A percentile compares a stretch with the other conserved stretches of the same genome.
These are phyloP conservation scores for Incumbomyces delicatus DNA, from an alignment of 2,329 filamentous ascomycete genomes.

Conservation along the genomic window DNA sequence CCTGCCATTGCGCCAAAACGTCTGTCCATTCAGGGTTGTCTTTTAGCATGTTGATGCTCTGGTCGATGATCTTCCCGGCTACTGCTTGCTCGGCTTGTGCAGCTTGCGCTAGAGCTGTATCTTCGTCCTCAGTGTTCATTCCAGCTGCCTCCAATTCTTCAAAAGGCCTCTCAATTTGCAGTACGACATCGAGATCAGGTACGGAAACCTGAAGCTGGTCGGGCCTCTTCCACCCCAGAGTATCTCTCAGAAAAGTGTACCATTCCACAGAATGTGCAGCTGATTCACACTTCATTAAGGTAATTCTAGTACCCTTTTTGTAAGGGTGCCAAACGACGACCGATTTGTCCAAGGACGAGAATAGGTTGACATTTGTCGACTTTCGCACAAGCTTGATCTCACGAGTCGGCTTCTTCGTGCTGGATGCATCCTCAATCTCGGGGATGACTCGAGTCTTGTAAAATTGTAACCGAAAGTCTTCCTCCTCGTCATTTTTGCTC, in stretches of 20 bases:
- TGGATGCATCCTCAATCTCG: conserved; percentile 42
- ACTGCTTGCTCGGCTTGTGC: conserved; percentile 43
- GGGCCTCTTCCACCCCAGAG: conserved; percentile 49
- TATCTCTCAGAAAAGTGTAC: conserved; percentile 55
- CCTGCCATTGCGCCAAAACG: conserved; percentile 50
- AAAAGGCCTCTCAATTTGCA: conserved; percentile 53
- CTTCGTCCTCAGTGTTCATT: conserved; percentile 28
- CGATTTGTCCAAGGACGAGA: conserved; percentile 58
- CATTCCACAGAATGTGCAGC: conserved; percentile 55
- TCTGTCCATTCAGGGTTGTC: conserved; percentile 49
- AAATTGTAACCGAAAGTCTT: conserved; percentile 48
- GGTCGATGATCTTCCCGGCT: conserved; percentile 46
- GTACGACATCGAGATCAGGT: conserved; percentile 51
- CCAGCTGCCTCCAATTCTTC: conserved; percentile 37
- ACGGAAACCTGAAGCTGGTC: conserved; percentile 51
- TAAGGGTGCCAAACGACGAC: conserved; percentile 52
- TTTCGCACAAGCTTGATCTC: conserved; percentile 48
- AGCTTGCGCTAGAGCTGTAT: conserved; percentile 29
- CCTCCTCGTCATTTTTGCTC: conserved; percentile 40
- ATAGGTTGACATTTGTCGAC: conserved; percentile 50
- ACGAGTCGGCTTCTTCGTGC: conserved; percentile 46
- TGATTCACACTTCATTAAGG: conserved; percentile 53
- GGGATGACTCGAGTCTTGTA: conserved; percentile 56
- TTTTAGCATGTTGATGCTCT: conserved; percentile 50
- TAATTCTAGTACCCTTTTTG: conserved; percentile 47